A percentile compares a stretch with the other conserved stretches of the same genome.
These are phyloP conservation scores for Elsinoe necatrix DNA, from an alignment of 2,329 filamentous ascomycete genomes.

Conservation along the genomic window DNA sequence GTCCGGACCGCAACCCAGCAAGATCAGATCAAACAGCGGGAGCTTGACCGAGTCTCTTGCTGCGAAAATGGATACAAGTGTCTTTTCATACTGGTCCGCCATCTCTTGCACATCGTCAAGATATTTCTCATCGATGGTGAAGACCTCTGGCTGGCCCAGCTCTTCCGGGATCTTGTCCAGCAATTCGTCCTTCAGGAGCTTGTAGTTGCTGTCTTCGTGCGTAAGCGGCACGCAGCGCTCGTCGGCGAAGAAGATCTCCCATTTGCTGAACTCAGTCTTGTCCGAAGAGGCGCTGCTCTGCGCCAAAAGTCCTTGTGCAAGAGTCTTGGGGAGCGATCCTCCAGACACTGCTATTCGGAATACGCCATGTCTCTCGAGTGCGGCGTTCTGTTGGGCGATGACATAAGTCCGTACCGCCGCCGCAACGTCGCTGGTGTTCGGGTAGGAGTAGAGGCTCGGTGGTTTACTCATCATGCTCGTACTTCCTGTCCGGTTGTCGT, in stretches of 20 bases:
- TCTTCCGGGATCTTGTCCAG: conserved; percentile 74
- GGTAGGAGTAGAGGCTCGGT: conserved; percentile 70
- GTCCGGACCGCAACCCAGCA: conserved; percentile 90
- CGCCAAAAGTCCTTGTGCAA: conserved; percentile 73
- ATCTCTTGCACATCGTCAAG: conserved; percentile 79
- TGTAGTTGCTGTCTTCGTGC: conserved; percentile 91
- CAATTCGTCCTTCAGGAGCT: conserved; percentile 74
- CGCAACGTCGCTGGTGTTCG: conserved; percentile 63
- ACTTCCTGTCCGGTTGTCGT: background rate
- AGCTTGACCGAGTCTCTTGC: conserved; percentile 88
- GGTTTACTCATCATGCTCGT: conserved; percentile 29
- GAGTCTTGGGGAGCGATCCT: conserved; percentile 80
- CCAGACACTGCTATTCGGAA: conserved; percentile 94
- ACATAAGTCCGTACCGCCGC: conserved; percentile 72
- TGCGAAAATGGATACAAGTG: conserved; percentile 76
- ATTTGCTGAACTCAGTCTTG: conserved; percentile 68
- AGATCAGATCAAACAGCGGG: conserved; percentile 87
- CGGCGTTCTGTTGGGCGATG: conserved; percentile 69
- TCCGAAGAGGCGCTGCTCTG: conserved; percentile 45
- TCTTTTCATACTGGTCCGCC: conserved; percentile 87
- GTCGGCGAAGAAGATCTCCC: conserved; percentile 98
- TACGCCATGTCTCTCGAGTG: conserved; percentile 66
- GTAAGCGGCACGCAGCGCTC: conserved; percentile 90
- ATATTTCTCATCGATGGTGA: conserved; percentile 63
- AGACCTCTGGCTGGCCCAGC: conserved; percentile 60